phyloP scores from a whole-genome alignment of 2,329 filamentous ascomycete genomes.

The Diaporthe vexans region DNA sequence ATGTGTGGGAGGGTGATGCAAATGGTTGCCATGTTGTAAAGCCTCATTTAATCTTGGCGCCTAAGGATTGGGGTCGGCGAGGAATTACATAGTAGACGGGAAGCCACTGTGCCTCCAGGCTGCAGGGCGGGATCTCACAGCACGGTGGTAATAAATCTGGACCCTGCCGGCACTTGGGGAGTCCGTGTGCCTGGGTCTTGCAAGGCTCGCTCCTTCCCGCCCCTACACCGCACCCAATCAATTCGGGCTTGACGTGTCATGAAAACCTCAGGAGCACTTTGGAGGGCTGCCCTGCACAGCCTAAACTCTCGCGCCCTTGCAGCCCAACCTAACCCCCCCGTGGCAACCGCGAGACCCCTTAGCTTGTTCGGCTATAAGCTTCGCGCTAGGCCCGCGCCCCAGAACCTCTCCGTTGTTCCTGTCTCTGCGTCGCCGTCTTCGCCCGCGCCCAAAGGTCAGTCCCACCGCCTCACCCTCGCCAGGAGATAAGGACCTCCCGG shows the following conservation, averaged over 20 bases:
- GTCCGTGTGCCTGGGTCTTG: constrained; percentile 18
- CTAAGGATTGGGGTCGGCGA: not conserved
- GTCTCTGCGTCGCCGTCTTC: constrained; percentile 5
- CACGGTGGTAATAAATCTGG: constrained; percentile 5
- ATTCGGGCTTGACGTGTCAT: constrained; percentile 15
- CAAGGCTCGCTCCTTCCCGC: constrained; percentile 11
- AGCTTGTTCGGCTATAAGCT: constrained; percentile 23
- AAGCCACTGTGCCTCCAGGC: not conserved
- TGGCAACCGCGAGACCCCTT: not conserved
- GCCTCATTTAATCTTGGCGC: constrained; percentile 8
- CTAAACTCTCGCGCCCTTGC: constrained; percentile 9
- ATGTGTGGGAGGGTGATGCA: not conserved
- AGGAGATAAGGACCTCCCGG: not conserved
- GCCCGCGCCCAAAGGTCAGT: not conserved
- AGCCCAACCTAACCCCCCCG: constrained; percentile 9
- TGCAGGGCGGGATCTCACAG: not conserved
- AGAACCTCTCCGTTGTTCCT: not conserved
- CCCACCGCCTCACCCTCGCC: not conserved
- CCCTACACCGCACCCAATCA: constrained; percentile 28
- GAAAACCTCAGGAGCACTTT: constrained; percentile 18
- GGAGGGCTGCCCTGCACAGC: constrained; percentile 4
- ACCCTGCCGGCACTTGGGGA: constrained; percentile 23
- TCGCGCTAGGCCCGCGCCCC: constrained; percentile 1
- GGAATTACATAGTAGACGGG: constrained; percentile 10
- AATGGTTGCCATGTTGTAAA: not conserved